phyloP scores from a whole-genome alignment of 768 basidiomycete genomes.

The Boletus bicolor region DNA sequence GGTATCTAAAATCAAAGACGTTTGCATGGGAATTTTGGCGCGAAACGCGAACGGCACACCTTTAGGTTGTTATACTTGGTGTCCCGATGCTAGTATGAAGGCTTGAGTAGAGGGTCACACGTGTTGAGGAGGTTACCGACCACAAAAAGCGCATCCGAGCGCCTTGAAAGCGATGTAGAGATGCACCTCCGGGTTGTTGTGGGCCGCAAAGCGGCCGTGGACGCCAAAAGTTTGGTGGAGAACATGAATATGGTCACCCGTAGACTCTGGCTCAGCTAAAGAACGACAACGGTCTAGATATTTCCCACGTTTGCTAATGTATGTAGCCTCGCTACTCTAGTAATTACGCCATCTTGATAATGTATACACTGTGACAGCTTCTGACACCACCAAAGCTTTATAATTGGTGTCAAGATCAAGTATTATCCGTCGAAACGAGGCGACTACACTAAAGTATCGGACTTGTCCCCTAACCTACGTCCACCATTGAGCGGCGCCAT shows the following conservation, averaged over 20 bases:
- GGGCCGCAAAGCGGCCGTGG: constrained; percentile 16
- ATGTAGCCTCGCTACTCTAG: too few relatives aligned
- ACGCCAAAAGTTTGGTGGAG: constrained; percentile 11
- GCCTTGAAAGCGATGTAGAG: constrained; percentile 41
- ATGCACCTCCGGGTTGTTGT: constrained; percentile 25
- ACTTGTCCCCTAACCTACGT: constrained; percentile 26
- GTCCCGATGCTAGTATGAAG: constrained; percentile 77
- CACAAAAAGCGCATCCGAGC: constrained; percentile 85
- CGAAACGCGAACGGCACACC: constrained; percentile 38
- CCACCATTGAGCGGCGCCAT: constrained; percentile 67
- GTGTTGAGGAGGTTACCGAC: constrained; percentile 44
- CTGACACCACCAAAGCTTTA: background rate
- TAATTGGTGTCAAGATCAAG: background rate
- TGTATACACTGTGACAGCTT: background rate
- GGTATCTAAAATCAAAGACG: constrained; percentile 57
- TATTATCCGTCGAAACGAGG: background rate
- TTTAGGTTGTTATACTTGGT: constrained; percentile 91
- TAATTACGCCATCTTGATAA: background rate
- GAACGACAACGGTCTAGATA: background rate
- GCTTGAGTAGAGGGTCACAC: constrained; percentile 13
- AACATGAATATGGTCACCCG: constrained; percentile 21
- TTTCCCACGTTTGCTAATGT: constrained; percentile 14
- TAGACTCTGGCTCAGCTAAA: background rate
- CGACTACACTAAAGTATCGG: background rate
- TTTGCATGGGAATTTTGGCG: background rate